Conservation (phyloP, 2,329 filamentous ascomycete genomes). For the Paecilomyces niveus region DNA sequence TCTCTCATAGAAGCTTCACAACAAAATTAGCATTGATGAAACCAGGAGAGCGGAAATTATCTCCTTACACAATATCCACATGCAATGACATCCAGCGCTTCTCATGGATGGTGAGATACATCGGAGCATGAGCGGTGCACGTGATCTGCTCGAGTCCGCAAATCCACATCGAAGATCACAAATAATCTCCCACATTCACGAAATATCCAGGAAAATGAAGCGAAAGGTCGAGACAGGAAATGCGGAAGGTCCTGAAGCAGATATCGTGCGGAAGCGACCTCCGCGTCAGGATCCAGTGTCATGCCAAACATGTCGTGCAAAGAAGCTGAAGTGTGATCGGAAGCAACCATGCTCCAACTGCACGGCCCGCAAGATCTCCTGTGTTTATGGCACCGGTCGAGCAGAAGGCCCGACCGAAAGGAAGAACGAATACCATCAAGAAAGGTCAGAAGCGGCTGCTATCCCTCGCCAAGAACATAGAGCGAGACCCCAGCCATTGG, state of each 20-base stretch:
- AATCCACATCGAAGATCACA: neutral
- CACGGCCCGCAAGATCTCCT: constrained; percentile 19
- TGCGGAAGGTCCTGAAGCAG: neutral
- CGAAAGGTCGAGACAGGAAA: constrained; percentile 7
- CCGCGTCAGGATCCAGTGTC: constrained; percentile 32
- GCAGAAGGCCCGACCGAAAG: neutral
- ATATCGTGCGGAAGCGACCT: constrained; percentile 9
- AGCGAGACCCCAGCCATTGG: neutral
- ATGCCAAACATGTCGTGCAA: constrained; percentile 31
- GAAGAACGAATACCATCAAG: neutral
- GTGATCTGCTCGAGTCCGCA: neutral
- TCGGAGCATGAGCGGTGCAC: neutral
- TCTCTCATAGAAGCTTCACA: constrained; percentile 1
- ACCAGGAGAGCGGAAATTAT: neutral
- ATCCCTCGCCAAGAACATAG: neutral
- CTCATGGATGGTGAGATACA: neutral
- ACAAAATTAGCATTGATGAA: neutral
- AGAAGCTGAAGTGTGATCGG: constrained; percentile 50
- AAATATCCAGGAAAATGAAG: constrained; percentile 13
- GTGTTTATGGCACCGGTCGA: constrained; percentile 14
- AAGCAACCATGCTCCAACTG: constrained; percentile 46
- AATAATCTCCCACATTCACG: neutral
- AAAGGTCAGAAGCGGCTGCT: neutral
- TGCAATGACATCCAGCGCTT: constrained; percentile 1
- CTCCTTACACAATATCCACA: neutral